A percentile compares a stretch with the other conserved stretches of the same genome.
Evolutionary conservation across 2,329 filamentous ascomycete species (phyloP).

Genomic region (Penicillium sp.): DNA sequence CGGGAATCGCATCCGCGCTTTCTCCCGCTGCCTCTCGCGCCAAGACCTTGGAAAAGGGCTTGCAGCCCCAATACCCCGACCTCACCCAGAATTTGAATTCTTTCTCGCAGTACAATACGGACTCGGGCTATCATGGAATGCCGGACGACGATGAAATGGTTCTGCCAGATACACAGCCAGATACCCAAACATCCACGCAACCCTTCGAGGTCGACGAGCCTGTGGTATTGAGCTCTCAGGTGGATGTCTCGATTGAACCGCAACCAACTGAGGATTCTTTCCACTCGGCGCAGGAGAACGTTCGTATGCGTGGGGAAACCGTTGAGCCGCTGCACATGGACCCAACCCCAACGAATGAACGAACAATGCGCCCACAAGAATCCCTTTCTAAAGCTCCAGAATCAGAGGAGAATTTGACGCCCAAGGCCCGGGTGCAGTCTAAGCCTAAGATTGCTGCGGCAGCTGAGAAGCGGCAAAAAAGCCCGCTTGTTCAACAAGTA

Average conservation of each 20-base stretch:
- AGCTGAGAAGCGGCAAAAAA: conserved; percentile 14
- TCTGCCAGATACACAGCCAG: conserved; percentile 39
- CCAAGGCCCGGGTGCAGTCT: conserved; percentile 13
- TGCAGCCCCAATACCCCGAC: conserved; percentile 39
- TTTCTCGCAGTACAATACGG: conserved; percentile 49
- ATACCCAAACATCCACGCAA: conserved; percentile 43
- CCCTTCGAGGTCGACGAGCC: conserved; percentile 39
- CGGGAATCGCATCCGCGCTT: conserved; percentile 20
- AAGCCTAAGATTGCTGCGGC: background rate
- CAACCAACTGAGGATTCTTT: conserved; percentile 54
- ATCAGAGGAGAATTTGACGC: conserved; percentile 13
- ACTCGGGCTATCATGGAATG: conserved; percentile 57
- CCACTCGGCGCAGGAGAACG: conserved; percentile 53
- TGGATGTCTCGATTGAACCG: conserved; percentile 39
- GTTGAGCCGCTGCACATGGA: conserved; percentile 47
- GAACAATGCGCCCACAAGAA: conserved; percentile 17
- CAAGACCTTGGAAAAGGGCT: conserved; percentile 29
- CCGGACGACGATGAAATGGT: conserved; percentile 49
- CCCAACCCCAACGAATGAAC: conserved; percentile 31
- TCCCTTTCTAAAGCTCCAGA: conserved; percentile 12
- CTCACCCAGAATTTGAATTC: conserved; percentile 46
- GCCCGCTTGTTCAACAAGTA: conserved; percentile 1
- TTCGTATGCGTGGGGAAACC: conserved; percentile 43
- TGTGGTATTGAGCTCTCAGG: conserved; percentile 21
- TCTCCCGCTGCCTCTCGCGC: conserved; percentile 27